Evolutionary conservation across 768 basidiomycete species (phyloP), one percentile per base, ranked within the genome.

Genomic region (Boletus eberwhitei): DNA sequence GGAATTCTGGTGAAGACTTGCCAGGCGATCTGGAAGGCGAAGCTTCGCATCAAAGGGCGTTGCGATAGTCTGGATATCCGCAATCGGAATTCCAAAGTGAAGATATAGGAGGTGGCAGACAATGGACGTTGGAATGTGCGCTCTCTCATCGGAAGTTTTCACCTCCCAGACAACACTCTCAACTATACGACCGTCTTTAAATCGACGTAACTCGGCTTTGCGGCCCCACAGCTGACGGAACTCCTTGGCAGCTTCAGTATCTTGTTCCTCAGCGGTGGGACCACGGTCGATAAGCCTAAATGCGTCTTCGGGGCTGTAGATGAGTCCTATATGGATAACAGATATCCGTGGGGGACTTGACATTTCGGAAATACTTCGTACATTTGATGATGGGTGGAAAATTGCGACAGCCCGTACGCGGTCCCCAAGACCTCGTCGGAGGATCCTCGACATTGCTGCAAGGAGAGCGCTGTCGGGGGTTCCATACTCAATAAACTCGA

Each of bases 151-250:
- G 0, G 81, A 78, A 3, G 83, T 87, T 56, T 82, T 80, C 8
- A 92, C 83, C 19, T 97, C 88, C 97, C 97, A 99, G 3, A 98
- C 94, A n/a, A 98, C 93, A 60, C 89, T 92, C 70, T 98, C 93
- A 6, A 81, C 66, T 57, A 98, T 98, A 17, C 87, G 81, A 2
- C 96, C 96, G 63, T 99, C 95, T 70, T 98, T 95, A 78, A 99
- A 99, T 37, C 95, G 82, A 7, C 97, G 81, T 17, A 98, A 75
- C 65, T 98, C 96, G 0, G 94, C 86, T 69, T 93, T 96, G 37
- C 82, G 75, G 0, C 95, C 96, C 97, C 97, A 99, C 60, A 98
- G 75, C 6, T 83, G 79, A 22, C 87, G 83, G 78, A 97, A 99
- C 4, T 75, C 77, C 42, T 79, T 72, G 0, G 79, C 75, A 6